A percentile compares a stretch with the other conserved stretches of the same genome.
These are phyloP conservation scores for Arthrinium phaeospermum DNA, from an alignment of 2,329 filamentous ascomycete species.

Conservation along the genomic window DNA sequence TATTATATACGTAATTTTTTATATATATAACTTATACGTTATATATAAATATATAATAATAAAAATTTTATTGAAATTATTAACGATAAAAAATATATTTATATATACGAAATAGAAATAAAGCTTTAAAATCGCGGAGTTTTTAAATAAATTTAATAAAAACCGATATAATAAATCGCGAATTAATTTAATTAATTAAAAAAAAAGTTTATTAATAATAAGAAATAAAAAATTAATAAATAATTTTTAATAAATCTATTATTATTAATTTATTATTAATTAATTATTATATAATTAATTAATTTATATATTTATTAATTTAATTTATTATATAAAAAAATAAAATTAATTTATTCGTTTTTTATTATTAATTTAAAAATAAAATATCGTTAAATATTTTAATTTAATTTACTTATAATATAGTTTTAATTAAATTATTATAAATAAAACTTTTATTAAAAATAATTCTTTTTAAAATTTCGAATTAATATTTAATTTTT, in stretches of 20 bases:
- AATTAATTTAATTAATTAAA: not conserved
- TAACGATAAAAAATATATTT: too few species aligned
- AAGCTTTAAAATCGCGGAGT: too few species aligned
- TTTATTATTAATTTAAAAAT: not conserved
- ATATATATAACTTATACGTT: too few species aligned
- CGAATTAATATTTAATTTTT: not conserved
- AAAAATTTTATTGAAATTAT: too few species aligned
- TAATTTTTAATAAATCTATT: not conserved
- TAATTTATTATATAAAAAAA: too few species aligned
- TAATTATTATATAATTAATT: not conserved
- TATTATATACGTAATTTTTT: too few species aligned
- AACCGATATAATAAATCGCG: not conserved
- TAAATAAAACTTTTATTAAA: not conserved
- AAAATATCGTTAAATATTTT: not conserved
- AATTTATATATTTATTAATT: not conserved
- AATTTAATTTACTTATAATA: not conserved
- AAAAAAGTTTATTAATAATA: constrained; percentile 1
- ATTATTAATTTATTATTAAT: not conserved
- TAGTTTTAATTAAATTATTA: not conserved
- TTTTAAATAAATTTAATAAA: too few species aligned
- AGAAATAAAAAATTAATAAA: not conserved
- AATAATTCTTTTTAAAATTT: not conserved
- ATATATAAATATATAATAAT: too few species aligned
- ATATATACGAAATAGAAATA: too few species aligned
- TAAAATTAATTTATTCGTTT: not conserved